phyloP scores from a whole-genome alignment of 1,139 yeast genomes.

The Kodamaea sp. region DNA sequence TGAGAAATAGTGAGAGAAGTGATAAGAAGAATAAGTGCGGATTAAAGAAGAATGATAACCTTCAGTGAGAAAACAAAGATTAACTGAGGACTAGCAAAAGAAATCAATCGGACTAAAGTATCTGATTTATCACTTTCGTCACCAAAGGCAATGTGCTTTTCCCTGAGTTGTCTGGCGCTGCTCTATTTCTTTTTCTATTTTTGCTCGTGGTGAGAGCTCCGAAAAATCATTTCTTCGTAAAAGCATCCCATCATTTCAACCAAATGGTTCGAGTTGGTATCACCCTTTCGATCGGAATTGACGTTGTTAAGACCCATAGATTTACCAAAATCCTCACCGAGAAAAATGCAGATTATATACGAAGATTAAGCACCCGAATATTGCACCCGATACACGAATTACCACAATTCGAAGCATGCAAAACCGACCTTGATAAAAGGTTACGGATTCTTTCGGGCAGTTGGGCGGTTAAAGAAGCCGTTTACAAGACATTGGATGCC shows the following conservation, averaged over 20 bases:
- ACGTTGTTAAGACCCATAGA: constrained; percentile 50
- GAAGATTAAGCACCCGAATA: constrained; percentile 45
- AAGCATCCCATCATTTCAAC: too few relatives aligned
- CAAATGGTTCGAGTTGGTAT: background rate
- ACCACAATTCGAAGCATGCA: constrained; percentile 28
- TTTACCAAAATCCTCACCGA: constrained; percentile 40
- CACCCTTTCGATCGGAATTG: constrained; percentile 57
- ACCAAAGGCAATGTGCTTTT: too few relatives aligned
- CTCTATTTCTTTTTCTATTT: too few relatives aligned
- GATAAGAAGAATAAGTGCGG: too few relatives aligned
- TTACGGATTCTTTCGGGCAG: constrained; percentile 48
- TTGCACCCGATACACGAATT: constrained; percentile 49
- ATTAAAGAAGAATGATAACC: too few relatives aligned
- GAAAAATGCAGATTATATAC: constrained; percentile 22
- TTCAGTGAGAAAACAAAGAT: too few relatives aligned
- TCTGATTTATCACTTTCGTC: too few relatives aligned
- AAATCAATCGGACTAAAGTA: too few relatives aligned
- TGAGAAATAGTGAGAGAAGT: background rate
- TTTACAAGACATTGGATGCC: constrained; percentile 56
- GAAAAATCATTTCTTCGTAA: too few relatives aligned
- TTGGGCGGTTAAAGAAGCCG: constrained; percentile 79
- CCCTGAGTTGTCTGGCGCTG: too few relatives aligned
- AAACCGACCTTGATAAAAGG: constrained; percentile 20
- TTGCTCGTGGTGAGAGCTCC: too few relatives aligned
- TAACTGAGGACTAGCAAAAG: too few relatives aligned